Evolutionary conservation across 139 green algal genomes (phyloP).

Genomic region (Mesostigma viride): DNA sequence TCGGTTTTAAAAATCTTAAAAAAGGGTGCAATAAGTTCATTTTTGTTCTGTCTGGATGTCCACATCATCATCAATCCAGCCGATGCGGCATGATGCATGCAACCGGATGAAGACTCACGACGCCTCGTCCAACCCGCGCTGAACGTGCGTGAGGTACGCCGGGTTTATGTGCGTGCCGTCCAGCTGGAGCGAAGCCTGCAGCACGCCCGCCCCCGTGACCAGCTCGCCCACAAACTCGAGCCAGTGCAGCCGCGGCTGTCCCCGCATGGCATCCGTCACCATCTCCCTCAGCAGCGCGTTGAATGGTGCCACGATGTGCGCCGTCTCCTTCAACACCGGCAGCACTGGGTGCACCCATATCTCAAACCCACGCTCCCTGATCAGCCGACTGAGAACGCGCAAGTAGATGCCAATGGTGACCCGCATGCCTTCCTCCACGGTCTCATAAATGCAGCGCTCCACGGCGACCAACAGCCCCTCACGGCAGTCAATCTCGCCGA

Average conservation of each 20-base stretch:
- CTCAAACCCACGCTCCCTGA: slow-evolving; percentile 30
- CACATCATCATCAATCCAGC: too few species aligned
- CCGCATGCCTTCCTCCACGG: slow-evolving; percentile 41
- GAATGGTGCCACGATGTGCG: slow-evolving; percentile 7
- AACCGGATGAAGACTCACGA: too few species aligned
- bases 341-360: slow-evolving; percentile 59
- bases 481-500: slow-evolving; percentile 76
- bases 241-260: background rate
- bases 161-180: background rate
- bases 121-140: background rate
- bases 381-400: slow-evolving; percentile 18
- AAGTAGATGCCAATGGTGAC: slow-evolving; percentile 53
- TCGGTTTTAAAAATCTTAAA: too few species aligned
- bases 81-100: too few species aligned
- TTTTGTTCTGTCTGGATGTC: too few species aligned
- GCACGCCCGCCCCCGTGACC: background rate
- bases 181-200: background rate
- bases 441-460: slow-evolving; percentile 63
- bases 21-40: too few species aligned
- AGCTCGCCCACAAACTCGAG: background rate
- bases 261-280: background rate
- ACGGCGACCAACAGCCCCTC: slow-evolving; percentile 67
- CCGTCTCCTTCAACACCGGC: slow-evolving; percentile 51
- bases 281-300: background rate
- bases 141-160: background rate